Conservation (phyloP, 2,329 filamentous ascomycete genomes). For the Penicillium digitatum region DNA sequence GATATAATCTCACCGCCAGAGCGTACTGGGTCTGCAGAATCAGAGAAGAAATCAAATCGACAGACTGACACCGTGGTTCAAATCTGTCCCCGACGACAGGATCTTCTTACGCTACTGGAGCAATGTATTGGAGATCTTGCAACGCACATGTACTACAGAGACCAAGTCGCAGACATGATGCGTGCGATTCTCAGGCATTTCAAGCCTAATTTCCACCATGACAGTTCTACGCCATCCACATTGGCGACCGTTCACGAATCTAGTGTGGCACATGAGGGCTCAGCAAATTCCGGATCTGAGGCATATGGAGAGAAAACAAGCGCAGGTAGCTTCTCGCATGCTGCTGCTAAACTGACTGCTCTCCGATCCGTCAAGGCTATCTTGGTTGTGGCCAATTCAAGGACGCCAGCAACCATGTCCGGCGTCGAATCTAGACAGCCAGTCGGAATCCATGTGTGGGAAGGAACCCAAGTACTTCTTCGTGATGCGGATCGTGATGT, state of each 20-base stretch:
- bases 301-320: slow-evolving; percentile 46
- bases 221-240: slow-evolving; percentile 43
- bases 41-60: slow-evolving; percentile 21
- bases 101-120: slow-evolving; percentile 68
- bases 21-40: slow-evolving; percentile 33
- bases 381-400: slow-evolving; percentile 72
- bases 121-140: slow-evolving; percentile 85
- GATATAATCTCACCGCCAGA: slow-evolving; percentile 64
- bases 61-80: slow-evolving; percentile 9
- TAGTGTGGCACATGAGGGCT: slow-evolving; percentile 4
- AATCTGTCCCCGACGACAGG: slow-evolving; percentile 54
- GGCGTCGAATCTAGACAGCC: slow-evolving; percentile 66
- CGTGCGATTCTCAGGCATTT: slow-evolving; percentile 72
- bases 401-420: slow-evolving; percentile 56
- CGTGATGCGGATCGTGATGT: slow-evolving; percentile 74
- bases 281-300: slow-evolving; percentile 21
- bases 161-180: slow-evolving; percentile 94
- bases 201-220: slow-evolving; percentile 57
- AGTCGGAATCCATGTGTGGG: slow-evolving; percentile 81
- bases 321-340: slow-evolving; percentile 57
- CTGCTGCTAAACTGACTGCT: slow-evolving; percentile 59
- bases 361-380: slow-evolving; percentile 79
- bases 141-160: slow-evolving; percentile 93
- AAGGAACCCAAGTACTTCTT: slow-evolving; percentile 91
- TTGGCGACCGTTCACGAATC: slow-evolving; percentile 25